These are phyloP conservation scores for Fusarium tricinctum DNA, from an alignment of 2,329 filamentous ascomycete species.

Conservation along the genomic window DNA sequence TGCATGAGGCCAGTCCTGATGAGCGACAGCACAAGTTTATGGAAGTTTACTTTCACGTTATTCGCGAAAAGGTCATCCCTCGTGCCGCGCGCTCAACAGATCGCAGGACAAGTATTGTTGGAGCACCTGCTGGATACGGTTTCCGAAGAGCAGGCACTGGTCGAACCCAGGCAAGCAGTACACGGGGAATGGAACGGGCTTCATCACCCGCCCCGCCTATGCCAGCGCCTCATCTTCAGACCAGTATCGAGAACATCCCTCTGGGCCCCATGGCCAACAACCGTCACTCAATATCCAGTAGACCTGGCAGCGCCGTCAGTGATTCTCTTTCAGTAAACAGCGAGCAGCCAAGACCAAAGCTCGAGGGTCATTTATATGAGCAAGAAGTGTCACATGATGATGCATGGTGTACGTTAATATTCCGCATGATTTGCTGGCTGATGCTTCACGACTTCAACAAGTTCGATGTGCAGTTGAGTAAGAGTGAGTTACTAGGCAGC, in stretches of 20 bases:
- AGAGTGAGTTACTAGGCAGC: constrained; percentile 67
- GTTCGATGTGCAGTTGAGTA: constrained; percentile 65
- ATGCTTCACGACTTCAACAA: constrained; percentile 70
- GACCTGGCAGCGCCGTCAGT: constrained; percentile 33
- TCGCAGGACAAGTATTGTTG: constrained; percentile 46
- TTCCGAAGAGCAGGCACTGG: constrained; percentile 43
- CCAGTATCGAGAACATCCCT: constrained; percentile 22
- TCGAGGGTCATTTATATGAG: constrained; percentile 39
- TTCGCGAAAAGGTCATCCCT: constrained; percentile 59
- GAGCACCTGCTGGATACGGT: constrained; percentile 40
- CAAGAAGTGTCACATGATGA: constrained; percentile 54
- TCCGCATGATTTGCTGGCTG: constrained; percentile 71
- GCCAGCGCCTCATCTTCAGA: constrained; percentile 29
- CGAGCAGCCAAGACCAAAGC: constrained; percentile 13
- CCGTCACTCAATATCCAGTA: constrained; percentile 16
- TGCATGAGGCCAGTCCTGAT: constrained; percentile 63
- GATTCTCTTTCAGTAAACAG: constrained; percentile 30
- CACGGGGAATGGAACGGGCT: constrained; percentile 27
- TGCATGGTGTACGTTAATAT: constrained; percentile 69
- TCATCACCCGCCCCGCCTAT: constrained; percentile 22
- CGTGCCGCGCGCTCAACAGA: constrained; percentile 51
- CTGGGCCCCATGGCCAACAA: constrained; percentile 25
- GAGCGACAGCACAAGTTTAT: constrained; percentile 66
- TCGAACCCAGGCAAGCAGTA: constrained; percentile 46
- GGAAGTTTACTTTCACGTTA: constrained; percentile 64